Conservation (phyloP, 768 basidiomycete genomes). For the Mycena metata region DNA sequence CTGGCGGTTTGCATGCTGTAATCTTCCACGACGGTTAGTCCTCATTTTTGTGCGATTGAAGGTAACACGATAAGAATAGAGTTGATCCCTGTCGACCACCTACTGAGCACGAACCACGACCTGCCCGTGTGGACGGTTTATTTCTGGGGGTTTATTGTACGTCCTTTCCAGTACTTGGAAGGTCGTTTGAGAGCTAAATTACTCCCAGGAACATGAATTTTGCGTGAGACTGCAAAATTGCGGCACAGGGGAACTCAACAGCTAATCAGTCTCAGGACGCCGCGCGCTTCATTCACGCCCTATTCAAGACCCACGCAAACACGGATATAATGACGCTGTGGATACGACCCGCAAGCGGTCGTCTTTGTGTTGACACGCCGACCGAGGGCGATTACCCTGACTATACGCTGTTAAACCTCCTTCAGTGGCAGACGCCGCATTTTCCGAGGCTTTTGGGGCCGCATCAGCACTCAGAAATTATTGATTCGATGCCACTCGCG, state of each 20-base stretch:
- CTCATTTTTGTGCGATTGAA: background rate
- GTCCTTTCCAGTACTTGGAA: background rate
- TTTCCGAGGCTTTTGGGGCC: background rate
- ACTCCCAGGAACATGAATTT: conserved; percentile 1
- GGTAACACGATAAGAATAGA: too few species aligned
- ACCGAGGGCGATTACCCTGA: background rate
- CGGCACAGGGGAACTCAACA: background rate
- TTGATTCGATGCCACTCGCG: background rate
- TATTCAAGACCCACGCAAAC: background rate
- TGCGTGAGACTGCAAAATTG: background rate
- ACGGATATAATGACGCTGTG: conserved; percentile 4
- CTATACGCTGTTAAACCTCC: background rate
- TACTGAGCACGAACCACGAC: background rate
- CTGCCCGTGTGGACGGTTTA: conserved; percentile 6
- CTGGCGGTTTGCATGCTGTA: background rate
- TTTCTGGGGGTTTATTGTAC: background rate
- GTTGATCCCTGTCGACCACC: background rate
- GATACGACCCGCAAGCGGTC: conserved; percentile 9
- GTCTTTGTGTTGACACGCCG: background rate
- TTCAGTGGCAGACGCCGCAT: background rate
- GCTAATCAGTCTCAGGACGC: background rate
- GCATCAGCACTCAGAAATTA: background rate
- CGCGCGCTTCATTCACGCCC: background rate
- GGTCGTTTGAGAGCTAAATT: background rate
- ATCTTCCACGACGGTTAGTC: background rate